Evolutionary conservation across 192 early-diverging fungal genomes (phyloP).

Genomic region (Gigaspora rosea): DNA sequence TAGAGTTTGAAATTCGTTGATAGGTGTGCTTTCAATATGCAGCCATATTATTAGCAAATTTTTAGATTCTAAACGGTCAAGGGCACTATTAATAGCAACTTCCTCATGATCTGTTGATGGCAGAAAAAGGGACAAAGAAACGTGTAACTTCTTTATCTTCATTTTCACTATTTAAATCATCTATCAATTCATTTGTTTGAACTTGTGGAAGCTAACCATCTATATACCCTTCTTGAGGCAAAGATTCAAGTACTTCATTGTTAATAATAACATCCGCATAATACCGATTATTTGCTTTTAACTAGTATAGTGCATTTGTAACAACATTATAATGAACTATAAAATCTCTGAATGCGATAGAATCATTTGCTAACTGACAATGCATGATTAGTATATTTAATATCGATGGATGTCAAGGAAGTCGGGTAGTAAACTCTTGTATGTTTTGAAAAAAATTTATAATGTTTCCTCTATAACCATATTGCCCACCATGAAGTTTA

Average conservation of each 20-base stretch:
- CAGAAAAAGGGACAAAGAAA: background rate
- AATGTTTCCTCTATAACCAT: too few relatives aligned
- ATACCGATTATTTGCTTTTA: background rate
- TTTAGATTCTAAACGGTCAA: background rate
- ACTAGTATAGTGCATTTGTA: background rate
- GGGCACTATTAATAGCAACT: background rate
- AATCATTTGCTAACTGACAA: background rate
- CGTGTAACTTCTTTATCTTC: background rate
- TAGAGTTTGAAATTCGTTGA: conserved; percentile 4
- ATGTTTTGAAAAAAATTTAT: too few relatives aligned
- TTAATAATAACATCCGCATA: background rate
- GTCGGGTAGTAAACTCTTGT: background rate
- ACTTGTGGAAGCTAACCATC: background rate
- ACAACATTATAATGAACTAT: background rate
- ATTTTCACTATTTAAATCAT: background rate
- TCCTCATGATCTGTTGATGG: background rate
- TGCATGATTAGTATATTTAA: background rate
- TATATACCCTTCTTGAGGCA: background rate
- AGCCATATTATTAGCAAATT: background rate
- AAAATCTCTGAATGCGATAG: background rate
- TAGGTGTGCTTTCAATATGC: background rate
- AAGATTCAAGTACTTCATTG: background rate
- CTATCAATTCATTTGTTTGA: background rate
- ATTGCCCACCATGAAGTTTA: background rate
- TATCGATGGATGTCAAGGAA: background rate